Evolutionary conservation across 1,284 basidiomycete species (phyloP), one percentile per base, ranked within the genome.

Genomic region (Trichosporon faecale): DNA sequence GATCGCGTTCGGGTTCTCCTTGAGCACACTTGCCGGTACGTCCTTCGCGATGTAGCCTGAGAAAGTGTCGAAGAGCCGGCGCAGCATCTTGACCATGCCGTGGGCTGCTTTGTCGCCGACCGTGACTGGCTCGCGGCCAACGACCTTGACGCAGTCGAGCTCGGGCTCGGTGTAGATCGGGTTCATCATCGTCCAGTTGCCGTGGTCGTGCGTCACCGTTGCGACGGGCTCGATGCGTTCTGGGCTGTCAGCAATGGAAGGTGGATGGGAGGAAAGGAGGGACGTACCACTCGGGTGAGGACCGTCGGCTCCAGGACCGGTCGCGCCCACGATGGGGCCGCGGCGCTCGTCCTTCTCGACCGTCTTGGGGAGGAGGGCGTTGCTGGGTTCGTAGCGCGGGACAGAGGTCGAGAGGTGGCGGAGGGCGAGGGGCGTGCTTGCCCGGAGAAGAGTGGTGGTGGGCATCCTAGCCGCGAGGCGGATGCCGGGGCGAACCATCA

Each of bases 31-130:
- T 27, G 73, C 67, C 14, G 79, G 77, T 64, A 80, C 86, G 1
- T 85, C 84, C 75, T 88, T 88, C 78, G 93, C 89, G 75, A 90
- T 91, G 85, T 96, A 97, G 2, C 91, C 87, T 2, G 82, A 80
- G 35, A 78, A 27, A 33, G 92, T 68, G 79, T 95, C 93, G 78
- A 94, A 94, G 2, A 86, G 84, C 76, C 83, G 85, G 79, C 92
- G 35, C n/a, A 64, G 37, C 63, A 64, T 90, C 60, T 68, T 81
- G 49, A 94, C 92, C 31, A 92, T 83, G 7, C 84, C 83, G 69
- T 85, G 86, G 0, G 93, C 93, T 55, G 92, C 64, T 79, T 89
- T 91, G 82, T 98, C 95, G 11, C 88, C 84, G 1, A 91, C 64
- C 0, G 88, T 91, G 74, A 88, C 88, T 12, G 90, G 86, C 35